Base-by-base conservation (phyloP, 495 filamentous ascomycete species). In the Paragyromitra xinjiangensis region DNA sequence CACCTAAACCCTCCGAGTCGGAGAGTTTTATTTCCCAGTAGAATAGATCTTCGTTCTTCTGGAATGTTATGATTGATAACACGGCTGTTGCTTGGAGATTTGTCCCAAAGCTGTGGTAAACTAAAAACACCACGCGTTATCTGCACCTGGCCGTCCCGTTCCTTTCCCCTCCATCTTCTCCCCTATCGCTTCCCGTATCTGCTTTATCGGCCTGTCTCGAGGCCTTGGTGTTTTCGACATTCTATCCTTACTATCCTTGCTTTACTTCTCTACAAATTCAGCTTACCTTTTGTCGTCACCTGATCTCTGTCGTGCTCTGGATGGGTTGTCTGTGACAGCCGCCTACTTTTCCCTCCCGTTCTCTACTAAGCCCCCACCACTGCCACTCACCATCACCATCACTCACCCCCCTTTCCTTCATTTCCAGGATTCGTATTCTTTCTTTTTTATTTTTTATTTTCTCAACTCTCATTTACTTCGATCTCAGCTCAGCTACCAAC, bases 251-350 rank as follows among this genome's bases (percentile, higher is more conserved):
- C 16, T 37, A n/a, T 22, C 39, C 19, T 55, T 40, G 12, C 7
- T 29, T 51, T n/a, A 50, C 39, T 42, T 34, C 29, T 34, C 29
- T 34, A 34, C 26, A 39, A 24, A 6, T 70, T 50, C 39, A 24
- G 24, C 53, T 55, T 64, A 11, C 3, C n/a, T 51, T 14, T 37
- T 26, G 11, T 19, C 24, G 11, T 12, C 22, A 22, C 24, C 51
- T 22, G 19, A 37, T 51, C 12, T 55, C 62, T 26, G 22, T 39
- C 62, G 51, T 45, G 29, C 26, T 42, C 48, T 71, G 65, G 63
- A 81, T 81, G 78, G 76, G 80, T 81, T 73, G 74, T 81, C 74
- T 81, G 79, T 81, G 80, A 81, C 79, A 81, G 63, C 56, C 48
- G 12, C 51, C 59, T 55, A 45, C 48, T 34, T 44, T 73, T 53